These are phyloP conservation scores for Phyllosticta citrichinensis DNA, from an alignment of 2,329 filamentous ascomycete genomes.

Conservation along the genomic window DNA sequence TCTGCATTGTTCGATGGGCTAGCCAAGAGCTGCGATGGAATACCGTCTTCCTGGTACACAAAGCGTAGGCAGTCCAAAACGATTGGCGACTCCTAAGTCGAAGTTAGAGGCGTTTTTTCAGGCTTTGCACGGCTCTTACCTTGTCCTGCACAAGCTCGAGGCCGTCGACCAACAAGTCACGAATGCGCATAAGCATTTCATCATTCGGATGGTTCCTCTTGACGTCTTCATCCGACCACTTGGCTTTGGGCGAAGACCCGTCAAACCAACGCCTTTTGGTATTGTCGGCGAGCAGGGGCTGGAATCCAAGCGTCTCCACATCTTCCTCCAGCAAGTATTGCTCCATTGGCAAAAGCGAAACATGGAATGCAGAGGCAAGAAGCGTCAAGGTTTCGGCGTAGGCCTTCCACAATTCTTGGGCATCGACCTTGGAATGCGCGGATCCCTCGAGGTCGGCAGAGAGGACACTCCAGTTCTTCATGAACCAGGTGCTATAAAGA, in stretches of 20 bases:
- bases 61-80: conserved; percentile 41
- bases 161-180: conserved; percentile 53
- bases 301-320: conserved; percentile 55
- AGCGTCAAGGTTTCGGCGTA: conserved; percentile 54
- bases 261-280: conserved; percentile 44
- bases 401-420: conserved; percentile 54
- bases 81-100: conserved; percentile 35
- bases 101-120: conserved; percentile 18
- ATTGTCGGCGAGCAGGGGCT: conserved; percentile 44
- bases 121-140: conserved; percentile 19
- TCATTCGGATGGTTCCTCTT: conserved; percentile 47
- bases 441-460: conserved; percentile 45
- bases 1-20: conserved; percentile 32
- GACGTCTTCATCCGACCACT: conserved; percentile 40
- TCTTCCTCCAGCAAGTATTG: conserved; percentile 60
- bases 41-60: conserved; percentile 43
- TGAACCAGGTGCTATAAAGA: conserved; percentile 59
- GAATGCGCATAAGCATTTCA: conserved; percentile 58
- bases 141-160: conserved; percentile 45
- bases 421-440: conserved; percentile 44
- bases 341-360: conserved; percentile 44
- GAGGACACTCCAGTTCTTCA: conserved; percentile 45
- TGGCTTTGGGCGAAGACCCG: conserved; percentile 39
- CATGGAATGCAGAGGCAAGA: conserved; percentile 49
- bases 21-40: conserved; percentile 40